Evolutionary conservation across 2,329 filamentous ascomycete genomes (phyloP).

Genomic region (Metarhizium rileyi): DNA sequence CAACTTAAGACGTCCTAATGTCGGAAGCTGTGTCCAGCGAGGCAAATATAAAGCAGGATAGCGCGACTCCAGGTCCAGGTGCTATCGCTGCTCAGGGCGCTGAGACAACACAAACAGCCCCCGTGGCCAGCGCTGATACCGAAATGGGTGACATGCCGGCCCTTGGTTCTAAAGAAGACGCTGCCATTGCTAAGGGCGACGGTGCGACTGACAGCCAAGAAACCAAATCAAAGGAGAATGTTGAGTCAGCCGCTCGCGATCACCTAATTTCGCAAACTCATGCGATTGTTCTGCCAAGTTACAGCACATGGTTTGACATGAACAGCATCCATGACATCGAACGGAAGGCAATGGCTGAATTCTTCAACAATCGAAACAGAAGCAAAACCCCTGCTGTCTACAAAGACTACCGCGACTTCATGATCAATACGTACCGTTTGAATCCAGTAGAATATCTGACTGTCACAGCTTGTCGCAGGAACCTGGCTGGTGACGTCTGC

Average conservation of each 20-base stretch:
- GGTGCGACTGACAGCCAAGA: slow-evolving; percentile 42
- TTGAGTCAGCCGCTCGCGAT: slow-evolving; percentile 80
- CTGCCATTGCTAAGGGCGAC: slow-evolving; percentile 34
- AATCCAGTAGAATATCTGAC: slow-evolving; percentile 96
- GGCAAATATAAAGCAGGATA: slow-evolving; percentile 49
- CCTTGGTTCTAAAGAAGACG: slow-evolving; percentile 37
- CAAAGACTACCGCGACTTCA: slow-evolving; percentile 98
- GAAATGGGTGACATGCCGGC: slow-evolving; percentile 64
- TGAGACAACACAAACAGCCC: slow-evolving; percentile 46
- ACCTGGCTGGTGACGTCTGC: slow-evolving; percentile 93
- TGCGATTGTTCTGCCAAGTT: slow-evolving; percentile 91
- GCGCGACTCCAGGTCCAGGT: slow-evolving; percentile 47
- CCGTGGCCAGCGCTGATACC: slow-evolving; percentile 58
- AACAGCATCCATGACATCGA: slow-evolving; percentile 83
- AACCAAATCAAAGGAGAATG: slow-evolving; percentile 65
- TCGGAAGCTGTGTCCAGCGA: slow-evolving; percentile 39
- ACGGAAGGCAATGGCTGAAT: slow-evolving; percentile 89
- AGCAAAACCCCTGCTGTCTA: slow-evolving; percentile 97
- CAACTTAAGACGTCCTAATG: slow-evolving; percentile 51
- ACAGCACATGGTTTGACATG: slow-evolving; percentile 99
- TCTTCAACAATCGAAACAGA: slow-evolving; percentile 96
- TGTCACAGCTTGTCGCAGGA: slow-evolving; percentile 89
- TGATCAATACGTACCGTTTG: slow-evolving; percentile 97
- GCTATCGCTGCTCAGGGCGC: slow-evolving; percentile 47
- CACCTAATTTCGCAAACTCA: slow-evolving; percentile 91